Conservation (phyloP, 179 eudicot genomes). For the Carnegiea gigantea region DNA sequence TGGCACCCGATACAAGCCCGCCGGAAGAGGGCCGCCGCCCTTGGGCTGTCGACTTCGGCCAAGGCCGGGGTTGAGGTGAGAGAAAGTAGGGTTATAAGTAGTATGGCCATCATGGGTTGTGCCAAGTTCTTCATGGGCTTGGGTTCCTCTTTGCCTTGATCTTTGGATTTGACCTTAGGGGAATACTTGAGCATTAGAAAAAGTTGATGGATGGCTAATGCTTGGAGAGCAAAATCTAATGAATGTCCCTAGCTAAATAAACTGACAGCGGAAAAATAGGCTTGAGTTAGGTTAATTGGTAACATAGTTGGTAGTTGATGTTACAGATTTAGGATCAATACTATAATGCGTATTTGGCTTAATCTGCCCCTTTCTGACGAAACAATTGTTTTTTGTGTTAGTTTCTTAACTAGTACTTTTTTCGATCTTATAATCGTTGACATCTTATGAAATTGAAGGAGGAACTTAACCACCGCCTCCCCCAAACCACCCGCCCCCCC, state of each 20-base stretch:
- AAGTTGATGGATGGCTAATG: conserved; percentile 12
- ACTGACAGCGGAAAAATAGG: neutral
- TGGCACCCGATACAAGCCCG: conserved; percentile 93
- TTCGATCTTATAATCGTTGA: no score
- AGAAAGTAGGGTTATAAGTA: conserved; percentile 50
- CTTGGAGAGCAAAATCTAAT: neutral
- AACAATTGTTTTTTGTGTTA: no score
- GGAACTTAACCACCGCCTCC: no score
- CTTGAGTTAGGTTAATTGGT: no score
- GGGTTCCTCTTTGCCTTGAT: conserved; percentile 22
- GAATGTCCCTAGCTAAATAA: neutral
- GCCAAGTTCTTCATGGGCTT: conserved; percentile 16
- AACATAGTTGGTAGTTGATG: neutral
- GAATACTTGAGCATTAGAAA: conserved; percentile 10
- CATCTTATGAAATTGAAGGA: no score
- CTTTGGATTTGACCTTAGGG: conserved; percentile 22
- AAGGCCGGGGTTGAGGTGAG: conserved; percentile 43
- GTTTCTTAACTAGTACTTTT: no score
- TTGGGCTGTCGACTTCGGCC: conserved; percentile 41
- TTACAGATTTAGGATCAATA: no score
- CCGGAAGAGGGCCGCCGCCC: conserved; percentile 55
- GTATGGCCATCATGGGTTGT: conserved; percentile 48
- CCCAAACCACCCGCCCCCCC: no score
- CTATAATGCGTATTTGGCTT: no score
- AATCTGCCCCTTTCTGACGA: no score